Conservation (phyloP, 768 basidiomycete species). For the Pisolithus orientalis region DNA sequence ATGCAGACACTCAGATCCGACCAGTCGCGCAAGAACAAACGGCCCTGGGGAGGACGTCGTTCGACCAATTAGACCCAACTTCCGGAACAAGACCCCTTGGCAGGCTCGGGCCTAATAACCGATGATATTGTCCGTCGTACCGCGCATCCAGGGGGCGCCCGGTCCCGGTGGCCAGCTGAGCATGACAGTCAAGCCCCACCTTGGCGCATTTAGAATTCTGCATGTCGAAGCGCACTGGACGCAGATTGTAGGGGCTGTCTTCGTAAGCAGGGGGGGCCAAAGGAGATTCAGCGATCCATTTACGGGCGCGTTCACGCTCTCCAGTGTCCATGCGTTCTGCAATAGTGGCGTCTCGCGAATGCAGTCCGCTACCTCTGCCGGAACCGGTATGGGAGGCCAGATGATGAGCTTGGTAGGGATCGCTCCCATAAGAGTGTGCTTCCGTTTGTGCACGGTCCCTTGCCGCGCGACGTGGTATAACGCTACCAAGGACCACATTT, state of each 20-base stretch:
- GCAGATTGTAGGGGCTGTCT: constrained; percentile 1
- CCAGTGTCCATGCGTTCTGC: background rate
- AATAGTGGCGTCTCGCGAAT: background rate
- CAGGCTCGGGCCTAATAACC: background rate
- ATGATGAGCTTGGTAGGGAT: background rate
- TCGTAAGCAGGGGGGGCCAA: background rate
- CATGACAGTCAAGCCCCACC: background rate
- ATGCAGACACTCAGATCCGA: no score
- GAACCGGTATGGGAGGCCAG: background rate
- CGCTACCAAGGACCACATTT: background rate
- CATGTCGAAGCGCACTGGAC: constrained; percentile 8
- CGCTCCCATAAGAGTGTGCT: background rate
- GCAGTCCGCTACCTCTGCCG: background rate
- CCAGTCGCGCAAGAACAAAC: background rate
- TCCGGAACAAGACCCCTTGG: background rate
- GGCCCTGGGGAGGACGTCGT: background rate
- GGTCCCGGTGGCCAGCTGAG: background rate
- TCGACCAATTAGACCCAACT: background rate
- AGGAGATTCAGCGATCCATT: constrained; percentile 1
- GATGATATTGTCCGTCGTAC: constrained; percentile 2
- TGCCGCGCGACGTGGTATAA: constrained; percentile 1
- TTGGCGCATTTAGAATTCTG: background rate
- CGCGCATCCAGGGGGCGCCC: constrained; percentile 10
- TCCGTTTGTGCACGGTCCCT: background rate
- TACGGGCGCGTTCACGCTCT: background rate